Conservation (phyloP, 2,329 filamentous ascomycete species). For the Claviceps lovelessii region DNA sequence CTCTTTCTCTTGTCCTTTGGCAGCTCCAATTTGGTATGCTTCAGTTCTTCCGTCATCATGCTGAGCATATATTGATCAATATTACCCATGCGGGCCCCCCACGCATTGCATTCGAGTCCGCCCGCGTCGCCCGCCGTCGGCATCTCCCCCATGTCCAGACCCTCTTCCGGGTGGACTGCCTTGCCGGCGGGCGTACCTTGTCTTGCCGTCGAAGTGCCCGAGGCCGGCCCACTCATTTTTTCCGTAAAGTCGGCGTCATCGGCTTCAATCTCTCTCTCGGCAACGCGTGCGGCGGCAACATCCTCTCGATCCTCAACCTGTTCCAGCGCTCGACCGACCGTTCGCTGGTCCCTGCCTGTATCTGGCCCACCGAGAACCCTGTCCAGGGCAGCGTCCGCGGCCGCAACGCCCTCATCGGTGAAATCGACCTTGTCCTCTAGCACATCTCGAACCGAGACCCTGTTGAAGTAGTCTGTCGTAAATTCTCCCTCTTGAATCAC, state of each 20-base stretch:
- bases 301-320: conserved; percentile 89
- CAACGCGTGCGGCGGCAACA: conserved; percentile 70
- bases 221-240: conserved; percentile 31
- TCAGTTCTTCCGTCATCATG: conserved; percentile 49
- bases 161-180: conserved; percentile 18
- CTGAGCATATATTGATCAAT: conserved; percentile 65
- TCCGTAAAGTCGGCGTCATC: conserved; percentile 79
- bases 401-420: conserved; percentile 41
- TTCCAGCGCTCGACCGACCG: conserved; percentile 60
- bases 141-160: conserved; percentile 17
- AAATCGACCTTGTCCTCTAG: conserved; percentile 44
- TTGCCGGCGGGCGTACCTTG: conserved; percentile 35
- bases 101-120: conserved; percentile 42
- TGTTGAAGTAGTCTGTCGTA: conserved; percentile 91
- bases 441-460: conserved; percentile 56
- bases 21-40: conserved; percentile 44
- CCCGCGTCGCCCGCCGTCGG: conserved; percentile 14
- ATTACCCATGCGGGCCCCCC: conserved; percentile 40
- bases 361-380: conserved; percentile 58
- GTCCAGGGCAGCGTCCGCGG: conserved; percentile 72
- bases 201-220: conserved; percentile 35
- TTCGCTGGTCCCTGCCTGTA: conserved; percentile 45
- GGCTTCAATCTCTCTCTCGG: conserved; percentile 76
- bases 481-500: conserved; percentile 98
- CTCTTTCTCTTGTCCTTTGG: conserved; percentile 51